These are phyloP conservation scores for Cytospora piceae DNA, from an alignment of 2,329 filamentous ascomycete species.

Conservation along the genomic window DNA sequence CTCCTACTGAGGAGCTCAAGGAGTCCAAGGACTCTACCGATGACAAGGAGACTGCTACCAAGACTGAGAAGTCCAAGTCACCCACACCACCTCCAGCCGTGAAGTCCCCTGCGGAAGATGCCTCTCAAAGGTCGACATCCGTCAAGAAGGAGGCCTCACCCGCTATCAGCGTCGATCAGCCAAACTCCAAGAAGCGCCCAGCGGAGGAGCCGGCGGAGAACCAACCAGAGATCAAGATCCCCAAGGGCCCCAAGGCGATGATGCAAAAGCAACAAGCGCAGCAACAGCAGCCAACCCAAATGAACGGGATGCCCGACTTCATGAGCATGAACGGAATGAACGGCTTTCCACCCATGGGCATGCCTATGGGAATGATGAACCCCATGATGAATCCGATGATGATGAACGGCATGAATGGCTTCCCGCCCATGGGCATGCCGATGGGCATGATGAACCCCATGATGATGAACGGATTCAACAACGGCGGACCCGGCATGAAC, in stretches of 20 bases:
- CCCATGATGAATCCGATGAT: slow-evolving; percentile 37
- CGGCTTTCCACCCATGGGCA: slow-evolving; percentile 44
- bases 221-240: slow-evolving; percentile 66
- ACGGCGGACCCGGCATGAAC: slow-evolving; percentile 39
- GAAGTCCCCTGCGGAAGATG: slow-evolving; percentile 36
- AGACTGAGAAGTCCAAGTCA: slow-evolving; percentile 43
- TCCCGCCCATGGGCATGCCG: slow-evolving; percentile 38
- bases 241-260: slow-evolving; percentile 69
- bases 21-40: slow-evolving; percentile 42
- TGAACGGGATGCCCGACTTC: slow-evolving; percentile 35
- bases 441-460: slow-evolving; percentile 44
- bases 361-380: slow-evolving; percentile 36
- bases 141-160: slow-evolving; percentile 37
- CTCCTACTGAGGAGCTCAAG: slow-evolving; percentile 34
- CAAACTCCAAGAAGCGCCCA: slow-evolving; percentile 73
- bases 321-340: slow-evolving; percentile 44
- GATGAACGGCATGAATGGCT: slow-evolving; percentile 43
- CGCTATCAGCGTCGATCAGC: slow-evolving; percentile 34
- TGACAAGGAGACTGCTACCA: slow-evolving; percentile 40
- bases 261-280: slow-evolving; percentile 51
- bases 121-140: slow-evolving; percentile 38
- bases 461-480: slow-evolving; percentile 41
- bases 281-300: slow-evolving; percentile 41
- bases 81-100: slow-evolving; percentile 37
- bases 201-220: slow-evolving; percentile 74